A percentile compares a stretch with the other conserved stretches of the same genome.
These are phyloP conservation scores for Colletotrichum chlorophyti DNA, from an alignment of 2,329 filamentous ascomycete species.

Conservation along the genomic window DNA sequence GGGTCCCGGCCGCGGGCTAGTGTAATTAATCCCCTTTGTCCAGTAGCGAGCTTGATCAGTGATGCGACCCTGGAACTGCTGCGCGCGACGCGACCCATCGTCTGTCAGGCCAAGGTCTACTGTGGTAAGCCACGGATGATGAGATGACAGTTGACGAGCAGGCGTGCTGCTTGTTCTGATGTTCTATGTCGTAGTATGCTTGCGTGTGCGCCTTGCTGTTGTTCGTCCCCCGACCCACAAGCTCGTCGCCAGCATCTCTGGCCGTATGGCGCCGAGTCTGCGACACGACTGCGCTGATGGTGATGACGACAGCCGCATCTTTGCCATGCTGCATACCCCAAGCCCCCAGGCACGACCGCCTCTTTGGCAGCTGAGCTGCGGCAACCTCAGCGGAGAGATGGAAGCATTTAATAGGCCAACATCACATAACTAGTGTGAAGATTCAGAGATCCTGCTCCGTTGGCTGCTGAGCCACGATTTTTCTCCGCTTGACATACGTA, in stretches of 20 bases:
- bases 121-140: background rate
- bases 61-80: background rate
- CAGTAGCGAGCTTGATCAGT: background rate
- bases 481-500: conserved; percentile 19
- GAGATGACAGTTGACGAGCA: conserved; percentile 14
- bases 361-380: background rate
- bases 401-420: conserved; percentile 1
- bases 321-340: conserved; percentile 4
- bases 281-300: conserved; percentile 3
- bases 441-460: too few relatives aligned
- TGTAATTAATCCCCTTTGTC: too few relatives aligned
- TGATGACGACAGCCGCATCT: conserved; percentile 24
- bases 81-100: background rate
- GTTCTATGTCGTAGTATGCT: background rate
- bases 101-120: conserved; percentile 2
- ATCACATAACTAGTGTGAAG: background rate
- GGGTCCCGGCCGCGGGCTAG: conserved; percentile 11
- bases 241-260: background rate
- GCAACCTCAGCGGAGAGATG: background rate
- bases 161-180: conserved; percentile 4
- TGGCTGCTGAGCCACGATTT: conserved; percentile 18
- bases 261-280: conserved; percentile 13
- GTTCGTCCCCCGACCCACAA: background rate
- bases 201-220: background rate
- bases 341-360: background rate